Evolutionary conservation across 2,329 filamentous ascomycete species (phyloP).

Genomic region (Cladophialophora immunda): DNA sequence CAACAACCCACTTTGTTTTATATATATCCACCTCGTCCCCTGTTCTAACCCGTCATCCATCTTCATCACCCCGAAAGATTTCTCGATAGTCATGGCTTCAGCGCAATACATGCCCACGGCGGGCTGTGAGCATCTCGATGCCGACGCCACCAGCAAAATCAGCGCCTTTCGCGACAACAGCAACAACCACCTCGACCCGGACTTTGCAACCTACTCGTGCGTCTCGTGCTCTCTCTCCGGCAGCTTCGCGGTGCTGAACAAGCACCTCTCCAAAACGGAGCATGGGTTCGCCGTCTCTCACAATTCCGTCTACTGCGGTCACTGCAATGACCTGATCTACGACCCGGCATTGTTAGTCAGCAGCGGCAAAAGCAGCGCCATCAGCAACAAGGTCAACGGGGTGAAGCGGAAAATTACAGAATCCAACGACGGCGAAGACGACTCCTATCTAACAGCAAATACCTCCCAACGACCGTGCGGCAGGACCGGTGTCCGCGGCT

Average conservation of each 20-base stretch:
- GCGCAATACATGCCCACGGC: slow-evolving; percentile 34
- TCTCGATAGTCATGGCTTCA: slow-evolving; percentile 26
- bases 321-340: slow-evolving; percentile 40
- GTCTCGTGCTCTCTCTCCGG: slow-evolving; percentile 35
- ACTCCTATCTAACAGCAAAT: slow-evolving; percentile 48
- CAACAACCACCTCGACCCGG: slow-evolving; percentile 24
- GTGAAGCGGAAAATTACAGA: slow-evolving; percentile 50
- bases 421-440: slow-evolving; percentile 64
- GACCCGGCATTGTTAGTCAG: slow-evolving; percentile 35
- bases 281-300: slow-evolving; percentile 38
- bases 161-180: slow-evolving; percentile 26
- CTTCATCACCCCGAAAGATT: not conserved
- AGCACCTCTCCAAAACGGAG: slow-evolving; percentile 37
- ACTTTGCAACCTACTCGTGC: slow-evolving; percentile 39
- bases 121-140: slow-evolving; percentile 41
- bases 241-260: slow-evolving; percentile 36
- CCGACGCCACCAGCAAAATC: slow-evolving; percentile 34
- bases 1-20: not conserved
- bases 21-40: not conserved
- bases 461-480: slow-evolving; percentile 73
- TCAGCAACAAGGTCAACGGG: slow-evolving; percentile 27
- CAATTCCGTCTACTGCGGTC: slow-evolving; percentile 38
- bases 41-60: not conserved
- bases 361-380: slow-evolving; percentile 10
- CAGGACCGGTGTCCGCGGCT: slow-evolving; percentile 85